Evolutionary conservation across 2,329 filamentous ascomycete species (phyloP).

Genomic region (Talaromyces funiculosus): DNA sequence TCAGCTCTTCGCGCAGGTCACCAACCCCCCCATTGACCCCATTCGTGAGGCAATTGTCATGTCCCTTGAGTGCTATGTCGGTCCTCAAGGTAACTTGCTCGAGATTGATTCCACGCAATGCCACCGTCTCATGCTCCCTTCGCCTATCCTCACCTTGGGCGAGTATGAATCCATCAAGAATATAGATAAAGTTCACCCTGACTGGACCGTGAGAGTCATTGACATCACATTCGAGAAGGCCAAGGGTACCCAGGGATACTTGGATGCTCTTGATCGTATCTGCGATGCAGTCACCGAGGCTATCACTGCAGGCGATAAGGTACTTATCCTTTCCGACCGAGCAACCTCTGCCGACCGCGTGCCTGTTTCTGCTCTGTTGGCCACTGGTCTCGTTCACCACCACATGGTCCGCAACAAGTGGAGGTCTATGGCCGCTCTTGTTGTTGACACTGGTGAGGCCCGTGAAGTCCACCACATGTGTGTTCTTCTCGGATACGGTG

Average conservation of each 20-base stretch:
- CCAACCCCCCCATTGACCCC: slow-evolving; percentile 94
- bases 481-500: slow-evolving; percentile 92
- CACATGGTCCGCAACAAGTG: slow-evolving; percentile 94
- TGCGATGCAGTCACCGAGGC: slow-evolving; percentile 78
- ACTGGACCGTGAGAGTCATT: slow-evolving; percentile 84
- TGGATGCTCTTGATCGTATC: slow-evolving; percentile 80
- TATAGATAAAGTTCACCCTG: slow-evolving; percentile 63
- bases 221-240: slow-evolving; percentile 90
- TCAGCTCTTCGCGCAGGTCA: slow-evolving; percentile 95
- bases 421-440: slow-evolving; percentile 78
- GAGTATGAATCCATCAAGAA: slow-evolving; percentile 86
- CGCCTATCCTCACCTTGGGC: slow-evolving; percentile 79
- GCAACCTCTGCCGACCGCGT: slow-evolving; percentile 77
- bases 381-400: slow-evolving; percentile 90
- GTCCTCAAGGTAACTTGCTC: slow-evolving; percentile 87
- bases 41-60: slow-evolving; percentile 97
- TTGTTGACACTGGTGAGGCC: slow-evolving; percentile 90
- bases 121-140: slow-evolving; percentile 75
- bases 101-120: slow-evolving; percentile 92
- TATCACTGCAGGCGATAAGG: slow-evolving; percentile 74
- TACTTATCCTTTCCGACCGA: slow-evolving; percentile 85
- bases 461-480: slow-evolving; percentile 99
- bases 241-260: slow-evolving; percentile 75
- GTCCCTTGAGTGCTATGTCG: slow-evolving; percentile 94
- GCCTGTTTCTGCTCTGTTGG: slow-evolving; percentile 76